Base-by-base conservation (phyloP, 805 yeast species). In the Alloascoidea hylecoeti region DNA sequence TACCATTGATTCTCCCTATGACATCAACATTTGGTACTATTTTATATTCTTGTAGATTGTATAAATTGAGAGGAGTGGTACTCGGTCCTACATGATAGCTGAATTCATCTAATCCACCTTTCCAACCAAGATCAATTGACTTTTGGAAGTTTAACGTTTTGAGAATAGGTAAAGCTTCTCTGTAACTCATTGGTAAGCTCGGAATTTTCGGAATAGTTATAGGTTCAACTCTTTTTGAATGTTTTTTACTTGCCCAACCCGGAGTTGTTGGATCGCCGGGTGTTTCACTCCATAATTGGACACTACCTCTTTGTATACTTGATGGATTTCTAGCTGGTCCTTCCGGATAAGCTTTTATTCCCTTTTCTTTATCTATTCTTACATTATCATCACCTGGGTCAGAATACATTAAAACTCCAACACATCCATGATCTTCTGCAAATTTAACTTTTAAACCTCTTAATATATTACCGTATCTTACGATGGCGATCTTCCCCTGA, bases 261-360 rank as follows among this genome's bases (percentile, higher is more conserved):
- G 86, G 86, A 1, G 86, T 74, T 0, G 86, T 70, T 14, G 92
- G 92, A 49, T 80, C 92, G 23, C 92, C 92, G 1, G 88, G 86
- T 3, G 64, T 58, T 36, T 53, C 54, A 3, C 80, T 66, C 19
- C 78, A 56, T 49, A 69, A 80, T 52, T 70, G 73, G 3, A 77
- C 81, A 34, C 83, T 74, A 1, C 92, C 92, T 47, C 92, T 65
- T 58, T 81, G 88, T 18, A 82, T 77, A 12, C 80, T 60, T 4
- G 79, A 70, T 28, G 88, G 88, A 50, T 81, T 75, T 44, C 92
- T 66, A 0, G 88, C 86, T 1, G 79, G 80, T 2, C 92, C 92
- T 2, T 72, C 53, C 2, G 92, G 94, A 46, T 81, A 81, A 2
- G 83, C 60, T 45, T 67, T 55, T 50, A 63, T 75, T 3, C 83